Evolutionary conservation across 2,329 filamentous ascomycete genomes (phyloP).

Genomic region (Xylariaceae sp.): DNA sequence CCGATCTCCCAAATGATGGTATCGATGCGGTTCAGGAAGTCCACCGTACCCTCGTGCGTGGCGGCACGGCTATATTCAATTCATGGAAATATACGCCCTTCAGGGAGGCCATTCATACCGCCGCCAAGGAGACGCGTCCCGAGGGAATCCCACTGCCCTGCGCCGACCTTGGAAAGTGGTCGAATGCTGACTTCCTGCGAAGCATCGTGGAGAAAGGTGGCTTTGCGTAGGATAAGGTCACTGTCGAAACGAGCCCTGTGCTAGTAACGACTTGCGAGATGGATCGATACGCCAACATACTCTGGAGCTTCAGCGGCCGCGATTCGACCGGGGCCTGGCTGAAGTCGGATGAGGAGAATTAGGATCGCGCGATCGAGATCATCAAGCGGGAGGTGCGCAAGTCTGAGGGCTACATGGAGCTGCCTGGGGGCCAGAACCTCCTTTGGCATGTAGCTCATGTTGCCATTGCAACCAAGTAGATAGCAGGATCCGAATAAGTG

Average conservation of each 20-base stretch:
- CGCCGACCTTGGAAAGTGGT: conserved; percentile 9
- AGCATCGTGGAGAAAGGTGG: conserved; percentile 1
- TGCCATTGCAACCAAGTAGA: conserved; percentile 1
- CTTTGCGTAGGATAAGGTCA: conserved; percentile 2
- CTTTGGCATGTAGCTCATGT: neutral
- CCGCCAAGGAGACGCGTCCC: conserved; percentile 6
- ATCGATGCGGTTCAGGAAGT: conserved; percentile 7
- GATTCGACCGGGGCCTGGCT: conserved; percentile 3
- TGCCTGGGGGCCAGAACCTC: neutral
- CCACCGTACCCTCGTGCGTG: conserved; percentile 10
- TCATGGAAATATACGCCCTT: conserved; percentile 8
- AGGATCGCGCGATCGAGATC: conserved; percentile 2
- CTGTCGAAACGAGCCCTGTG: neutral
- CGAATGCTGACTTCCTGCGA: neutral
- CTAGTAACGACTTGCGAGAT: neutral
- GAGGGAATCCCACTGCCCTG: conserved; percentile 7
- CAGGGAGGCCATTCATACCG: conserved; percentile 3
- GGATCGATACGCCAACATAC: conserved; percentile 4
- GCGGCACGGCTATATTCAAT: conserved; percentile 9
- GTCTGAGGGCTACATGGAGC: neutral
- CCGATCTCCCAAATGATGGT: conserved; percentile 7
- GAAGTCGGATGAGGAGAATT: conserved; percentile 6
- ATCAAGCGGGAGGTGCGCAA: conserved; percentile 2
- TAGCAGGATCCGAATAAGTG: neutral
- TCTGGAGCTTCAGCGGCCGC: conserved; percentile 6